Percentiles rank a stretch among this genome's conserved stretches.
Evolutionary conservation across 441 rosid genomes (phyloP).

Genomic region (Biscutella laevigata): DNA sequence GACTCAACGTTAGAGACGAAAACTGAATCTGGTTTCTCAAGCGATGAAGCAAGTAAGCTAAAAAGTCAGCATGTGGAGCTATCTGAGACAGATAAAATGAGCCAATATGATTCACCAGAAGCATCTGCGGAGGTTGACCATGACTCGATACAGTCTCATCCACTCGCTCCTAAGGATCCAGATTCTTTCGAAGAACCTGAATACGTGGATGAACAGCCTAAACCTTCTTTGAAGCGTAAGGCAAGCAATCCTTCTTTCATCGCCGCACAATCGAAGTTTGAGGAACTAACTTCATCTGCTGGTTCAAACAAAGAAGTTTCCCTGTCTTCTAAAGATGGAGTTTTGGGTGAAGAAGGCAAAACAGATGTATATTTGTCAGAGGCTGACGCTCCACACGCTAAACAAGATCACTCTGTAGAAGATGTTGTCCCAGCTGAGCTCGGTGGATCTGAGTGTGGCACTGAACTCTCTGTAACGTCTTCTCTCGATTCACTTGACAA

Average conservation of each 20-base stretch:
- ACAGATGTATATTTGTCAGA: conserved; percentile 26
- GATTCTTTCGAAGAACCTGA: conserved; percentile 30
- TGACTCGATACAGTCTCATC: conserved; percentile 24
- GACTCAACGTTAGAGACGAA: conserved; percentile 25
- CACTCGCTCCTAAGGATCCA: conserved; percentile 27
- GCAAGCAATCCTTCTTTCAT: conserved; percentile 56
- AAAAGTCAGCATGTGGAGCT: conserved; percentile 32
- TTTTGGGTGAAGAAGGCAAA: conserved; percentile 35
- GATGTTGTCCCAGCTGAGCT: conserved; percentile 31
- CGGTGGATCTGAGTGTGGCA: conserved; percentile 78
- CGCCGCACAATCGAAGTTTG: conserved; percentile 65
- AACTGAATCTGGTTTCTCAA: conserved; percentile 36
- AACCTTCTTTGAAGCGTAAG: conserved; percentile 55
- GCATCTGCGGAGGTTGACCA: conserved; percentile 30
- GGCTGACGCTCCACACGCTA: conserved; percentile 18
- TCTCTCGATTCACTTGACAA: conserved; percentile 79
- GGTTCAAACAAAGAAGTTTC: conserved; percentile 32
- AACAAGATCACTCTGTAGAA: conserved; percentile 32
- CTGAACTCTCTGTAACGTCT: conserved; percentile 81
- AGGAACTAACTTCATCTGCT: conserved; percentile 48
- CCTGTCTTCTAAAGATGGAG: conserved; percentile 34
- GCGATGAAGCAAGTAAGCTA: conserved; percentile 29
- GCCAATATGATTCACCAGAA: conserved; percentile 32
- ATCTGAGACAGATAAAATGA: conserved; percentile 29
- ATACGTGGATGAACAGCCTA: conserved; percentile 41